A percentile compares a stretch with the other conserved stretches of the same genome.
These are phyloP conservation scores for Metschnikowia kunwiensis DNA, from an alignment of 805 yeast genomes.

Conservation along the genomic window DNA sequence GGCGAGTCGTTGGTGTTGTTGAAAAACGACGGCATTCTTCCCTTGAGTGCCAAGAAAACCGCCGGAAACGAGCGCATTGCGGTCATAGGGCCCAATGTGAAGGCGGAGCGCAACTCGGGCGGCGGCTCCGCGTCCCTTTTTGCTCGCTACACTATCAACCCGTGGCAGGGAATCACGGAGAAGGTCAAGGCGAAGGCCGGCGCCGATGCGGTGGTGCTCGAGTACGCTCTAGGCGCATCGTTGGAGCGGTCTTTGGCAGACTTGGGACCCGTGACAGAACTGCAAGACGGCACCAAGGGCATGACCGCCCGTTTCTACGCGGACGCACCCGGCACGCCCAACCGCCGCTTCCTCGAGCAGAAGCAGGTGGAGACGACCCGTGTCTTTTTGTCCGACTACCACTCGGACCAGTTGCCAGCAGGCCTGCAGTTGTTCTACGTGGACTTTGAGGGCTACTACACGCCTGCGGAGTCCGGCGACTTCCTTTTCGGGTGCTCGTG, in stretches of 20 bases:
- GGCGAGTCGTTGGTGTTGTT: slow-evolving; percentile 54
- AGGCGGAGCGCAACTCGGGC: slow-evolving; percentile 48
- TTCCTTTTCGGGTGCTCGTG: slow-evolving; percentile 53
- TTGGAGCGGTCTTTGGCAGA: slow-evolving; percentile 33
- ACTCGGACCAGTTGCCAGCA: slow-evolving; percentile 5
- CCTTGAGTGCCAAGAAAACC: slow-evolving; percentile 28
- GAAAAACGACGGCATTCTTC: slow-evolving; percentile 52
- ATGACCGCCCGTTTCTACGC: slow-evolving; percentile 25
- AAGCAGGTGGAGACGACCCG: slow-evolving; percentile 15
- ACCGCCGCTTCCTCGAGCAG: slow-evolving; percentile 27
- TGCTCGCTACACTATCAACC: slow-evolving; percentile 50
- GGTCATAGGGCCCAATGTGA: slow-evolving; percentile 61
- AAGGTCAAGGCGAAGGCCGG: slow-evolving; percentile 23
- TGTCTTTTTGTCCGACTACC: slow-evolving; percentile 22
- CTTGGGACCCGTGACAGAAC: slow-evolving; percentile 22
- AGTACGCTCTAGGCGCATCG: slow-evolving; percentile 33
- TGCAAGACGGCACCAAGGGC: slow-evolving; percentile 27
- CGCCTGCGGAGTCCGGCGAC: slow-evolving; percentile 46
- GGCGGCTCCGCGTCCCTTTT: slow-evolving; percentile 63
- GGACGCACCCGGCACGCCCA: slow-evolving; percentile 25
- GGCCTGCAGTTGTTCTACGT: slow-evolving; percentile 37
- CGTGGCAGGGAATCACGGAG: slow-evolving; percentile 44
- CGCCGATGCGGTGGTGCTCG: slow-evolving; percentile 16
- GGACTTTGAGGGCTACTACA: slow-evolving; percentile 42
- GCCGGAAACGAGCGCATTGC: slow-evolving; percentile 39